These are phyloP conservation scores for Kernera saxatilis DNA, from an alignment of 345 rosid genomes.

Conservation along the genomic window DNA sequence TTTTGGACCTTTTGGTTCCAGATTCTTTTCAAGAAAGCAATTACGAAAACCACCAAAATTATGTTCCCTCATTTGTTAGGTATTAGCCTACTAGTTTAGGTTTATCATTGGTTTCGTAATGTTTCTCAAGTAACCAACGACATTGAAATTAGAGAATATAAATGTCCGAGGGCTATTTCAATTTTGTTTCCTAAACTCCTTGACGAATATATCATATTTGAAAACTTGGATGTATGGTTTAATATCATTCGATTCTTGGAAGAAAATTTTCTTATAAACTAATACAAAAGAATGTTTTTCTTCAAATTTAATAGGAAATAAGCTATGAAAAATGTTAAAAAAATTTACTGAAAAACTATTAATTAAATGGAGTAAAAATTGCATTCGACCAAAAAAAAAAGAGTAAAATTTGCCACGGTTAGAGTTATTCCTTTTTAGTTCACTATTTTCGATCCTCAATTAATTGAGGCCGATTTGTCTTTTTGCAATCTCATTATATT, in stretches of 20 bases:
- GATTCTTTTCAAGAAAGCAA: background rate
- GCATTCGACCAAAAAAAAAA: no score
- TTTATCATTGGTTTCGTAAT: background rate
- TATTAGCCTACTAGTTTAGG: background rate
- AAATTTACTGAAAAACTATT: background rate
- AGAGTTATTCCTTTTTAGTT: background rate
- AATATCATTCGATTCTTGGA: background rate
- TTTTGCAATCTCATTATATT: conserved; percentile 17
- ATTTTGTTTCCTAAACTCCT: background rate
- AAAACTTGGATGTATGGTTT: background rate
- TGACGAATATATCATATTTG: background rate
- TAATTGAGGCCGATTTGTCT: conserved; percentile 24
- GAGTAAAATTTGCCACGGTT: conserved; percentile 5
- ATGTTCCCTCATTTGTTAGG: background rate
- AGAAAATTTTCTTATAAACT: background rate
- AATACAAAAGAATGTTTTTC: background rate
- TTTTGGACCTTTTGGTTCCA: background rate
- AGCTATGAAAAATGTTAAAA: background rate
- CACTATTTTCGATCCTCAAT: conserved; percentile 25
- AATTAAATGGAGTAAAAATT: background rate
- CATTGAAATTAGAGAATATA: background rate
- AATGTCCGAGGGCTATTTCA: background rate
- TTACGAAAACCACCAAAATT: background rate
- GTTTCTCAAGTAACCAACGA: background rate
- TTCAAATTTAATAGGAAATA: background rate